Evolutionary conservation across 306 rosid genomes (phyloP), one percentile per base, ranked within the genome.

Genomic region (Senna siamea): DNA sequence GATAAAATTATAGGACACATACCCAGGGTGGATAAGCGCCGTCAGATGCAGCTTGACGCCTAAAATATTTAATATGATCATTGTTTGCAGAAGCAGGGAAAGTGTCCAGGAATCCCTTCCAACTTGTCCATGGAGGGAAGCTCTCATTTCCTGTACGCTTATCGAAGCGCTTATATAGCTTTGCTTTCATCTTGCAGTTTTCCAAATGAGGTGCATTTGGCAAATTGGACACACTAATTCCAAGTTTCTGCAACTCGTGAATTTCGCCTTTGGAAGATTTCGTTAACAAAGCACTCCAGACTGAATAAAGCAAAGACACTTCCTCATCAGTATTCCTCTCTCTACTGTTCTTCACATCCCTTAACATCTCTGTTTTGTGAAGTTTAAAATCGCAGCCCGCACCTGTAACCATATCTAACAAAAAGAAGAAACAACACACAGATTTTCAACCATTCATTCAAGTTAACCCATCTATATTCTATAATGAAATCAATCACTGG

Each of bases 121-220:
- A 90, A 73, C 79, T 80, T 12, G 87, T 86, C 98, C 98, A 93
- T 54, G 89, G 88, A 5, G 90, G 93, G 76, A 86, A 82, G 47
- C 60, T 86, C 71, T 80, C 89, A 0, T 79, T 87, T 30, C 79
- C 83, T n/a, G 37, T 23, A n/a, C 74, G 89, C 82, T 77, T 66
- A 78, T 93, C 89, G 0, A 85, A 81, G 55, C 23, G 73, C 40
- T 66, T 72, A 53, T 88, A 88, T 23, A 77, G 76, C 75, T 58
- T 66, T 20, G 76, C 67, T 77, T 74, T 88, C 84, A 37, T 30
- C 84, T 80, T 80, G 86, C 98, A 94, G 26, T 91, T 84, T 64
- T 91, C 97, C 71, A 94, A 82, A 83, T 94, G 98, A 6, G 98
- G 97, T 34, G 96, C 91, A 47, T 76, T 78, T 62, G 97, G 96